Evolutionary conservation across 1,284 basidiomycete species (phyloP).

Genomic region (Meira nashicola): DNA sequence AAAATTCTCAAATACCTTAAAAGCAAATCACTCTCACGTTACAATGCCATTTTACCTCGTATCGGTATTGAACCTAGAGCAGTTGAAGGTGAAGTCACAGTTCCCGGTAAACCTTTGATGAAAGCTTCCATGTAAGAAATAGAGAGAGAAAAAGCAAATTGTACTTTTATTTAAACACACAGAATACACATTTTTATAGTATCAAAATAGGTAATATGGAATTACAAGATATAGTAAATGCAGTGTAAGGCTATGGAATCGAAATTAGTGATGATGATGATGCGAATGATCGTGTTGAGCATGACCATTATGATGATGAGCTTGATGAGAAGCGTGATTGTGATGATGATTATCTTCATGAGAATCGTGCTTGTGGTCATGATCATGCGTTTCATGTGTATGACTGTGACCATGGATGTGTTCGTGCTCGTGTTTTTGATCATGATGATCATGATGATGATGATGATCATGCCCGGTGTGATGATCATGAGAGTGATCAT

Average conservation of each 20-base stretch:
- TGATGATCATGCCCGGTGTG: constrained; percentile 19
- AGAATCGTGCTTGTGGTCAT: constrained; percentile 1
- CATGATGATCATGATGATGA: constrained; percentile 18
- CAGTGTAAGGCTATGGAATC: too few relatives aligned
- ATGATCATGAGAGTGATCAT: constrained; percentile 22
- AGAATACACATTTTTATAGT: too few relatives aligned
- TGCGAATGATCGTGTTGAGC: constrained; percentile 14
- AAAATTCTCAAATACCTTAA: constrained; percentile 78
- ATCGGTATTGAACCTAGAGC: constrained; percentile 72
- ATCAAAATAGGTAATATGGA: too few relatives aligned
- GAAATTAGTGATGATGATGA: constrained; percentile 10
- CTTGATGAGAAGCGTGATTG: constrained; percentile 15
- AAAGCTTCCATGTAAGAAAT: neutral
- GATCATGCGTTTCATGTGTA: constrained; percentile 14
- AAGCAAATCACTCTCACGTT: constrained; percentile 64
- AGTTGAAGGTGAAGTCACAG: constrained; percentile 78
- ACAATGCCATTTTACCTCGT: constrained; percentile 67
- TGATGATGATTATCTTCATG: constrained; percentile 6
- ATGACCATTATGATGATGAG: constrained; percentile 18
- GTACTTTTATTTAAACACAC: neutral
- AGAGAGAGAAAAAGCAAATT: neutral
- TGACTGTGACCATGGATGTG: constrained; percentile 24
- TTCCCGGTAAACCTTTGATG: constrained; percentile 43
- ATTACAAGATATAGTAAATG: too few relatives aligned
- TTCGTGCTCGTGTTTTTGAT: constrained; percentile 12